A percentile compares a stretch with the other conserved stretches of the same genome.
phyloP scores from a whole-genome alignment of 305 asterid genomes.

The Ilex paraguariensis region DNA sequence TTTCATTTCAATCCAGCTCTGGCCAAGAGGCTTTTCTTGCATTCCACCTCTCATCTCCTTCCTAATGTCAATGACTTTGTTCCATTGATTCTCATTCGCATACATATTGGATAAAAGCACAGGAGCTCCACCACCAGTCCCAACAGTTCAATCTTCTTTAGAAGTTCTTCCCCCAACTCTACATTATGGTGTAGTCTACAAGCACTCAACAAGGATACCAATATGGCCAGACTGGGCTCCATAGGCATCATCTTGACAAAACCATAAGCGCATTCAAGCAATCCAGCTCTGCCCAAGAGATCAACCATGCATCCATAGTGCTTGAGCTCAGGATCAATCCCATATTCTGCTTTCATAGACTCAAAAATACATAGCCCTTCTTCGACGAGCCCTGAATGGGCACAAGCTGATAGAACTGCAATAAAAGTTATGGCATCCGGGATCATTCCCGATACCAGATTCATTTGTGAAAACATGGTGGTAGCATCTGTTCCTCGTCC shows the following conservation, averaged over 20 bases:
- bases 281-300: slow-evolving; percentile 47
- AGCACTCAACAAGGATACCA: slow-evolving; percentile 41
- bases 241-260: slow-evolving; percentile 39
- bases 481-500: slow-evolving; percentile 37
- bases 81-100: slow-evolving; percentile 40
- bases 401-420: slow-evolving; percentile 44
- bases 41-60: slow-evolving; percentile 30
- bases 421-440: slow-evolving; percentile 43
- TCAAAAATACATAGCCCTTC: slow-evolving; percentile 41
- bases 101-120: slow-evolving; percentile 47
- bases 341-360: slow-evolving; percentile 26
- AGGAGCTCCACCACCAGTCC: slow-evolving; percentile 37
- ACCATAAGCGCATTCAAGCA: slow-evolving; percentile 37
- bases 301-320: slow-evolving; percentile 57
- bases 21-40: slow-evolving; percentile 37
- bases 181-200: slow-evolving; percentile 39
- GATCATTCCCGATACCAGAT: slow-evolving; percentile 10
- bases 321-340: slow-evolving; percentile 34
- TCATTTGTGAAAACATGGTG: slow-evolving; percentile 30
- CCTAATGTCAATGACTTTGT: slow-evolving; percentile 33
- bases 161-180: slow-evolving; percentile 34
- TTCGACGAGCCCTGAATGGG: slow-evolving; percentile 42
- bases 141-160: slow-evolving; percentile 34
- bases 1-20: slow-evolving; percentile 48
- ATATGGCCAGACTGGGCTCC: slow-evolving; percentile 40